Conservation (phyloP, 352 stramenopile genomes). For the Phytopythium oedochilum region DNA sequence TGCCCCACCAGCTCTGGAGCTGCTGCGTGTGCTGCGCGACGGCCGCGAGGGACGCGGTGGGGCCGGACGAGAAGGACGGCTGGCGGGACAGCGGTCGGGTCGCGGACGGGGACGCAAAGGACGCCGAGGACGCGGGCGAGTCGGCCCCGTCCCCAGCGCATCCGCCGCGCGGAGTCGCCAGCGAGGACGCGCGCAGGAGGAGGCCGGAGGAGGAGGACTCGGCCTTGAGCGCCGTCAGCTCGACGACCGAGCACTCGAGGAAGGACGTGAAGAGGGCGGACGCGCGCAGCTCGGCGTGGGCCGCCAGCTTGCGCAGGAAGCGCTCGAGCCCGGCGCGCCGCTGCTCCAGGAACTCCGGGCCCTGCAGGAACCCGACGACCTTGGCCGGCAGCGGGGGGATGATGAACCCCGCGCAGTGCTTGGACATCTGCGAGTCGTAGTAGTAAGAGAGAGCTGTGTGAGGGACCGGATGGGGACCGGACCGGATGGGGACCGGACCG, state of each 20-base stretch:
- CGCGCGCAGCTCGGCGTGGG: constrained; percentile 71
- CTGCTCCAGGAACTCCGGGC: constrained; percentile 76
- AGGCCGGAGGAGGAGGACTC: constrained; percentile 23
- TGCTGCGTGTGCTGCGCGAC: constrained; percentile 63
- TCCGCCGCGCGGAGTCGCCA: constrained; percentile 12
- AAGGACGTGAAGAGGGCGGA: constrained; percentile 69
- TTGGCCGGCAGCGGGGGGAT: constrained; percentile 79
- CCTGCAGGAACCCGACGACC: constrained; percentile 69
- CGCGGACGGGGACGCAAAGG: constrained; percentile 1
- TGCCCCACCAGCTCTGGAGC: constrained; percentile 80
- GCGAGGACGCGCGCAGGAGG: background rate
- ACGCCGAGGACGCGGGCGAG: constrained; percentile 11
- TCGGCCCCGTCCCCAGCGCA: constrained; percentile 10
- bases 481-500: background rate
- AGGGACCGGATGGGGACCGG: too few relatives aligned
- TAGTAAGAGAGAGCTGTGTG: background rate
- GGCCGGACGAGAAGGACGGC: constrained; percentile 24
- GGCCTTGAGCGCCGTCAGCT: constrained; percentile 67
- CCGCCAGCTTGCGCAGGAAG: constrained; percentile 73
- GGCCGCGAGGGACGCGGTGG: constrained; percentile 30
- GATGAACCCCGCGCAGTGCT: constrained; percentile 78
- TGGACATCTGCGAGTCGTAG: constrained; percentile 22
- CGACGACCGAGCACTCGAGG: constrained; percentile 68
- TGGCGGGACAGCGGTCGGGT: background rate
- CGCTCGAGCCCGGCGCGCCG: constrained; percentile 69